Evolutionary conservation across 2,329 filamentous ascomycete genomes (phyloP).

Genomic region (Xylaria sp.): DNA sequence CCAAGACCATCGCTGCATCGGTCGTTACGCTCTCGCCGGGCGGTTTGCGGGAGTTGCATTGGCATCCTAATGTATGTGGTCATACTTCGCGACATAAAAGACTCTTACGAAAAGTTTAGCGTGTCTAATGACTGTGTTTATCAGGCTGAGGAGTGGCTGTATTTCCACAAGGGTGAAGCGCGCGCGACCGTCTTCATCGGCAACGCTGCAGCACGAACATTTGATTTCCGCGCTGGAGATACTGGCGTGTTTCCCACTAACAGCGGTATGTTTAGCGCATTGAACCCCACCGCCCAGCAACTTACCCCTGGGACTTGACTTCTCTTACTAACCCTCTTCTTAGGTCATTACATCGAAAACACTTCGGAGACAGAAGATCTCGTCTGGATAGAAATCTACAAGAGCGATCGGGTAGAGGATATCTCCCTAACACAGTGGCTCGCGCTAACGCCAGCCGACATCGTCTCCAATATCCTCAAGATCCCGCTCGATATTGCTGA

Average conservation of each 20-base stretch:
- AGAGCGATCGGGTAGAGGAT: constrained; percentile 69
- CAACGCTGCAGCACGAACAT: constrained; percentile 64
- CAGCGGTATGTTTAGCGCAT: constrained; percentile 47
- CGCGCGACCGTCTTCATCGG: constrained; percentile 71
- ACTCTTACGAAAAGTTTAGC: too few species aligned
- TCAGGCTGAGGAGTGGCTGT: constrained; percentile 72
- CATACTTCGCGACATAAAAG: too few species aligned
- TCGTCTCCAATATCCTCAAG: constrained; percentile 66
- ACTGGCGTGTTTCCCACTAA: constrained; percentile 73
- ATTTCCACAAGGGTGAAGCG: constrained; percentile 68
- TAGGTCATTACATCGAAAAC: constrained; percentile 72
- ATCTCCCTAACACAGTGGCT: constrained; percentile 73
- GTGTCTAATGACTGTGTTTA: constrained; percentile 1
- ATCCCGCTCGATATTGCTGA: constrained; percentile 62
- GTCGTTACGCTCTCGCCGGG: constrained; percentile 68
- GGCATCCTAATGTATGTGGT: constrained; percentile 67
- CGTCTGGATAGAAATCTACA: constrained; percentile 73
- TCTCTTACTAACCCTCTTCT: constrained; percentile 16
- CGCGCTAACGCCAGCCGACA: constrained; percentile 67
- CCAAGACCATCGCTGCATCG: constrained; percentile 69
- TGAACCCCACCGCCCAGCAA: too few species aligned
- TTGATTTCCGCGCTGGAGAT: constrained; percentile 71
- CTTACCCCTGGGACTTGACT: background rate
- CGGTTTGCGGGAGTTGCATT: constrained; percentile 69
- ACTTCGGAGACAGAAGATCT: constrained; percentile 67